These are phyloP conservation scores for Nevesoporus exiguus DNA, from an alignment of 768 basidiomycete species.

Conservation along the genomic window DNA sequence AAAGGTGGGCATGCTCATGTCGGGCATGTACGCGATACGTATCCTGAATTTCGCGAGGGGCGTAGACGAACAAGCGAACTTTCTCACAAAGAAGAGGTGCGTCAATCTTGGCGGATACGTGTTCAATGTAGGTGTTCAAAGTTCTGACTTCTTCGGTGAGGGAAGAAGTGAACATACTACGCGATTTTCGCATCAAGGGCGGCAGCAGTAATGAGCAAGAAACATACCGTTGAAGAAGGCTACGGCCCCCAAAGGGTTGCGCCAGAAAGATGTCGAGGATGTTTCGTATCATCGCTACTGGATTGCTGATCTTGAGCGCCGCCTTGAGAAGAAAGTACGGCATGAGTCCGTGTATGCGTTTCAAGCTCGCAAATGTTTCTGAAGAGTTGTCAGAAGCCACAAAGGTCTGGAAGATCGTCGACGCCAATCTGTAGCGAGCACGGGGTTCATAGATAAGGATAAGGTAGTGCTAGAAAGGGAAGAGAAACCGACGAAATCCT, in stretches of 20 bases:
- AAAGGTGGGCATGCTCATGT: slow-evolving; percentile 66
- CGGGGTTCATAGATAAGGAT: slow-evolving; percentile 7
- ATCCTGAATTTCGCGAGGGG: slow-evolving; percentile 84
- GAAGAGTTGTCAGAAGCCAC: slow-evolving; percentile 91
- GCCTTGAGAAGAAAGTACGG: slow-evolving; percentile 96
- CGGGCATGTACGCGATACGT: slow-evolving; percentile 77
- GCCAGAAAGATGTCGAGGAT: slow-evolving; percentile 94
- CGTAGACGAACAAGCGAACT: slow-evolving; percentile 80
- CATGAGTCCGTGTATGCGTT: slow-evolving; percentile 93
- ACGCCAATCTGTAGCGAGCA: slow-evolving; percentile 65
- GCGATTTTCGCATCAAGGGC: slow-evolving; percentile 6
- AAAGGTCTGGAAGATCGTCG: slow-evolving; percentile 93
- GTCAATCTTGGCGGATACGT: slow-evolving; percentile 85
- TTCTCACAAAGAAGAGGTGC: slow-evolving; percentile 88
- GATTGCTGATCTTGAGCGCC: slow-evolving; percentile 89
- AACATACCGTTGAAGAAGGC: slow-evolving; percentile 79
- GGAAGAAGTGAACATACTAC: slow-evolving; percentile 93
- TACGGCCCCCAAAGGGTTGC: slow-evolving; percentile 92
- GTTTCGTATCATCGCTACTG: slow-evolving; percentile 91
- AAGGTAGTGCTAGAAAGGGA: not conserved
- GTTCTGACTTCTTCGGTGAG: slow-evolving; percentile 84
- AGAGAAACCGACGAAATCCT: slow-evolving; percentile 80
- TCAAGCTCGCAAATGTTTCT: slow-evolving; percentile 81
- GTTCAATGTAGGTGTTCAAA: slow-evolving; percentile 82
- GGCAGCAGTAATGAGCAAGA: not conserved